Percentiles rank a stretch among this genome's conserved stretches.
phyloP scores from a whole-genome alignment of 2,329 filamentous ascomycete species.

The Plenodomus tracheiphilus region DNA sequence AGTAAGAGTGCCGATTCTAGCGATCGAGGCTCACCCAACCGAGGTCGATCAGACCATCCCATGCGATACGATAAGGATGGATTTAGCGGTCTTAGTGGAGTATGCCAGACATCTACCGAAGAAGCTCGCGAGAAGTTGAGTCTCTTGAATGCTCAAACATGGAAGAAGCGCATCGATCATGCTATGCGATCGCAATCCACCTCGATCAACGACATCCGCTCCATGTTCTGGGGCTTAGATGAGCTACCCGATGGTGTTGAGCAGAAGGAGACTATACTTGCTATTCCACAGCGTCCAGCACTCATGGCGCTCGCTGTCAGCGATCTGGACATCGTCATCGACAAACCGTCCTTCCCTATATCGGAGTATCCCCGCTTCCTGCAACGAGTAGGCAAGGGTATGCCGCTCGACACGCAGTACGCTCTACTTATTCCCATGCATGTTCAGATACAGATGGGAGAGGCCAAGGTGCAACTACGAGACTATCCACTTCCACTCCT shows the following conservation, averaged over 20 bases:
- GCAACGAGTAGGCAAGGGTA: slow-evolving; percentile 90
- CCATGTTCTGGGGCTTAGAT: slow-evolving; percentile 79
- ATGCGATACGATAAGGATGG: slow-evolving; percentile 79
- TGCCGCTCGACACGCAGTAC: slow-evolving; percentile 90
- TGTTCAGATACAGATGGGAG: slow-evolving; percentile 85
- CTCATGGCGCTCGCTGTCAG: slow-evolving; percentile 79
- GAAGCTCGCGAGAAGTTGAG: slow-evolving; percentile 78
- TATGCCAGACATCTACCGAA: slow-evolving; percentile 71
- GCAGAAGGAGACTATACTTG: slow-evolving; percentile 81
- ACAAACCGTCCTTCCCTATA: slow-evolving; percentile 90
- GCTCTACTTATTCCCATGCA: slow-evolving; percentile 87
- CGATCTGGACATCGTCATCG: slow-evolving; percentile 81
- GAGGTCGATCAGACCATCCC: slow-evolving; percentile 49
- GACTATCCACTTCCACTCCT: slow-evolving; percentile 93
- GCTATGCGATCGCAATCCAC: slow-evolving; percentile 70
- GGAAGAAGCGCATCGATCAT: slow-evolving; percentile 87
- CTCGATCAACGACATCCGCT: slow-evolving; percentile 77
- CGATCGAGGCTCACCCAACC: slow-evolving; percentile 29
- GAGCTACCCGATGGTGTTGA: slow-evolving; percentile 79
- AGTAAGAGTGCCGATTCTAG: slow-evolving; percentile 45
- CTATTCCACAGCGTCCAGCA: slow-evolving; percentile 81
- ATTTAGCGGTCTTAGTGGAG: slow-evolving; percentile 70
- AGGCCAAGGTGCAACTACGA: slow-evolving; percentile 80
- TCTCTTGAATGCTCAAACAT: slow-evolving; percentile 82
- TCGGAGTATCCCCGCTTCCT: slow-evolving; percentile 81